Conservation (phyloP, 1,139 yeast genomes). For the Geotrichum armillariae region DNA sequence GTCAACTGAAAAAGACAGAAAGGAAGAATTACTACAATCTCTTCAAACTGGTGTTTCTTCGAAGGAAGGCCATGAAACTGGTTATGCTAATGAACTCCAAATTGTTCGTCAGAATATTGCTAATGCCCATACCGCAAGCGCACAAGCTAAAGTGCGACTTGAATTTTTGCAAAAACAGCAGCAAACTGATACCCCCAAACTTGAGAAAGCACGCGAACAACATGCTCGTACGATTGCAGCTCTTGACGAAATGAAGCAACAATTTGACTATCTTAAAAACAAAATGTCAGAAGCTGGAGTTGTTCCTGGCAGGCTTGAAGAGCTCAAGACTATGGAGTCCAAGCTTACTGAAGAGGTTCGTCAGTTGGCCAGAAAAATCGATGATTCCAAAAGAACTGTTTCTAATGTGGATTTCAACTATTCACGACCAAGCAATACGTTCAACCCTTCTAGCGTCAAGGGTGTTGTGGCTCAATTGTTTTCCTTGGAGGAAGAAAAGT, state of each 20-base stretch:
- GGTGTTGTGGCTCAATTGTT: constrained; percentile 92
- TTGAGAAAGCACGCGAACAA: constrained; percentile 56
- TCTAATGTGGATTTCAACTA: constrained; percentile 79
- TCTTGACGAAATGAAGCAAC: constrained; percentile 46
- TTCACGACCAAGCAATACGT: constrained; percentile 56
- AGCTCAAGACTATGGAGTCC: constrained; percentile 45
- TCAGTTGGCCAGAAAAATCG: constrained; percentile 51
- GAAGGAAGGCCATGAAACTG: constrained; percentile 76
- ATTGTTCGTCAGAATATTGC: constrained; percentile 61
- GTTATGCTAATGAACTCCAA: constrained; percentile 73
- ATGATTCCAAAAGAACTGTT: constrained; percentile 60
- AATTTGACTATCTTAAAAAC: constrained; percentile 45
- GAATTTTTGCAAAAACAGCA: constrained; percentile 58
- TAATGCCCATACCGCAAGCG: constrained; percentile 55
- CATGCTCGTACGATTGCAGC: constrained; percentile 46
- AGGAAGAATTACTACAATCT: constrained; percentile 80
- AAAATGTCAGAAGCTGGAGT: constrained; percentile 60
- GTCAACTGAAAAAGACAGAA: constrained; percentile 54
- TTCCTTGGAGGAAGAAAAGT: constrained; percentile 56
- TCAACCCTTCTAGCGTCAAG: constrained; percentile 60
- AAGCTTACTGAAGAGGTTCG: constrained; percentile 41
- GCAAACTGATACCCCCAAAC: constrained; percentile 51
- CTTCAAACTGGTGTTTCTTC: constrained; percentile 90
- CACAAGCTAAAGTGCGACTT: constrained; percentile 61
- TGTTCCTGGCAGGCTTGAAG: constrained; percentile 50